Base-by-base conservation (phyloP, 1,139 yeast species). In the Suhomyces coccinellae region DNA sequence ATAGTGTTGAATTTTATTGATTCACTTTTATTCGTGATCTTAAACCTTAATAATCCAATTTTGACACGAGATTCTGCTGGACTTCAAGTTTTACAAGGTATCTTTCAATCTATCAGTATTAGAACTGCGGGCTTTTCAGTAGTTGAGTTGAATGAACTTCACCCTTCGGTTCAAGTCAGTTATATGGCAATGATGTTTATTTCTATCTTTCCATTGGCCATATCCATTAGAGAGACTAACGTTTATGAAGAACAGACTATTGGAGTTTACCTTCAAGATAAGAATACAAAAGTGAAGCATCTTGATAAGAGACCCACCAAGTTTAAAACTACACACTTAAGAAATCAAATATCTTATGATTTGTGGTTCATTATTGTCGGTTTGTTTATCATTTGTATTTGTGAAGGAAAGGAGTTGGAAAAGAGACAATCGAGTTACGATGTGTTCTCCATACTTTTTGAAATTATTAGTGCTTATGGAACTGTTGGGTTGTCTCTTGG, bases 131-230 rank as follows among this genome's bases (percentile, higher is more conserved):
- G 99, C 0, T 85, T 91, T 54, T 56, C 86, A 0, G 84, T 86
- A 31, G 78, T 91, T 27, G 82, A 85, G 62, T 66, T 93, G 35
- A 71, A 88, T 4, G 62, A 66, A 38, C 70, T 93, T 43, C 95
- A 91, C 58, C 93, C 97, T 0, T 95, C 97, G 0, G 87, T 93
- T 38, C 96, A 89, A 63, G 96, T 93, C 34, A 84, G 95, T 57
- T 95, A 95, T 63, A 78, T 90, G 83, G 77, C 93, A 51, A 91
- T 93, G 98, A 93, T 93, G 99, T 93, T 93, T 69, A 89, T 95
- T 28, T 91, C 98, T 6, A 97, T 93, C 40, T 73, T 91, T 59
- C 99, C 99, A 0, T 72, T 93, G 58, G 99, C 99, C 33, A 93
- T 93, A 56, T 88, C 97, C 37, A 90, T 93, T 54, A 83, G 99